Base-by-base conservation (phyloP, 2,329 filamentous ascomycete species). In the Rhinocladiella similis region DNA sequence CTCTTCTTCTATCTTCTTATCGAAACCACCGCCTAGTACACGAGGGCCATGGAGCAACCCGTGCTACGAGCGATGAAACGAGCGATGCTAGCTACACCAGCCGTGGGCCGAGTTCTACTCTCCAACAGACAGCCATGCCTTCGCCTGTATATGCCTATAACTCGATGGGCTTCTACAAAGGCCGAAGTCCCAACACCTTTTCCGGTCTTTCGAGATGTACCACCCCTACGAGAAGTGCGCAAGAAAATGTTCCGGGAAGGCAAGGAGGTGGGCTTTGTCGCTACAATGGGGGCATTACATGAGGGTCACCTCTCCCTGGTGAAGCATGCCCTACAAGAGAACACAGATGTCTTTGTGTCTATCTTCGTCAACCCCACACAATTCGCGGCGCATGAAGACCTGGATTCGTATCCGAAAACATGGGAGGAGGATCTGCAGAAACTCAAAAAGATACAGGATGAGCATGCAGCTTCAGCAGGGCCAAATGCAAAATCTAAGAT, bases 211-310 rank as follows among this genome's bases (percentile, higher is more conserved):
- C 89, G 90, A 66, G 83, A 90, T 71, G 85, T 94, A 57, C 76
- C 85, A 13, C 78, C 84, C 10, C 77, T 96, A 50, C 89, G 90
- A 38, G 73, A 80, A 65, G 88, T 87, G 78, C 85, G 91, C 35
- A 80, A 77, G 19, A 81, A 85, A 39, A 84, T 91, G 58, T 75
- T 85, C 35, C 74, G 85, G 57, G 80, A 85, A 67, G 83, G 87
- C 65, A 84, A 87, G 55, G 86, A 86, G 43, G 86, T 99, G 56
- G 91, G 89, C 57, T 84, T 99, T 25, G 91, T 99, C 35, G 94
- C 94, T 1, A 99, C 94, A 29, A 97, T 99, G 94, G 94, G 94
- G 61, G 94, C 94, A 48, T 82, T 99, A n/a, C 94, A 99, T 73
- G 83, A 86, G 53, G 94, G 94, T 39, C 94, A 99, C 74, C 75